Percentiles rank a stretch among this genome's conserved stretches.
These are phyloP conservation scores for Trichoderma asperellum DNA, from an alignment of 2,329 filamentous ascomycete species.

Conservation along the genomic window DNA sequence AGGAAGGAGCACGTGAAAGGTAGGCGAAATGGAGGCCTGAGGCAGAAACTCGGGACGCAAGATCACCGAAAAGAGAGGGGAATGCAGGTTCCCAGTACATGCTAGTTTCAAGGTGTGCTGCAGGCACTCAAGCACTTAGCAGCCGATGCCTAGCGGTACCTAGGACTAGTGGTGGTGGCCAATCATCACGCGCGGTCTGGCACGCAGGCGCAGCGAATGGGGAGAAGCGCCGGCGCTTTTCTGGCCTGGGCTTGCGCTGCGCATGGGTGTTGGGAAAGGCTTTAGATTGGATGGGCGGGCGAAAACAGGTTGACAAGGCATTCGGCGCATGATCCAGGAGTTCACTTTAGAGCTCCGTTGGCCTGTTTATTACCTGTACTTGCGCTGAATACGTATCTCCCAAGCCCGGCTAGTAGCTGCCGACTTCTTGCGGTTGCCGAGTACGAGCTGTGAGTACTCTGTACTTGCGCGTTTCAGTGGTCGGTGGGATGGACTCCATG, in stretches of 20 bases:
- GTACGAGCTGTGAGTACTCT: conserved; percentile 4
- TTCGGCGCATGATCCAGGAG: conserved; percentile 18
- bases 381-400: not conserved
- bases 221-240: conserved; percentile 20
- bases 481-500: not conserved
- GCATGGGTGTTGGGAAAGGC: conserved; percentile 10
- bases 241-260: not conserved
- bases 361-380: not conserved
- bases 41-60: conserved; percentile 10
- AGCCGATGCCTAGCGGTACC: not conserved
- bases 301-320: conserved; percentile 11
- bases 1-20: conserved; percentile 47
- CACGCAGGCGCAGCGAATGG: conserved; percentile 23
- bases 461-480: not conserved
- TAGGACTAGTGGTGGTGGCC: not conserved
- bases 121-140: not conserved
- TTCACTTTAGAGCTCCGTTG: not conserved
- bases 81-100: not conserved
- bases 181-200: conserved; percentile 16
- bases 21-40: conserved; percentile 36
- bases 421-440: not conserved
- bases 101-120: not conserved
- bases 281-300: conserved; percentile 14
- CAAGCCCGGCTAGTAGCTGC: not conserved
- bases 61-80: not conserved